These are phyloP conservation scores for Xylariaceae sp. DNA, from an alignment of 2,329 filamentous ascomycete genomes.

Conservation along the genomic window DNA sequence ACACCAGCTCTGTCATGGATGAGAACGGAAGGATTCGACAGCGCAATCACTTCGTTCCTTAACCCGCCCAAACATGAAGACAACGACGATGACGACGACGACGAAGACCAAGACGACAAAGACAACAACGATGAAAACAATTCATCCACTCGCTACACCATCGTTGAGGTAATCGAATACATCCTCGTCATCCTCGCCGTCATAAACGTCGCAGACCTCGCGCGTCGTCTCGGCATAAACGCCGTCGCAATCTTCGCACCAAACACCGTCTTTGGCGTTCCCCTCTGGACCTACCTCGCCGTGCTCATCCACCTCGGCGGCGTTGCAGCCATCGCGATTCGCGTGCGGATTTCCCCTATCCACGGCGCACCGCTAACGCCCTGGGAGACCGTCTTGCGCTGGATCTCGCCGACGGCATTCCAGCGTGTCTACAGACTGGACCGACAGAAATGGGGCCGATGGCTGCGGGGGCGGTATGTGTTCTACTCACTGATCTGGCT, in stretches of 20 bases:
- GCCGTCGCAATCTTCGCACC: constrained; percentile 27
- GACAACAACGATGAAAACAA: not conserved
- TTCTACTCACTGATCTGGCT: not conserved
- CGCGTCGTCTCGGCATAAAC: constrained; percentile 26
- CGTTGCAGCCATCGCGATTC: not conserved
- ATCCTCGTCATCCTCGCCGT: constrained; percentile 22
- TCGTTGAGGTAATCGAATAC: constrained; percentile 21
- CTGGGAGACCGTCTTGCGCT: not conserved
- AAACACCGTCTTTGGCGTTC: constrained; percentile 21
- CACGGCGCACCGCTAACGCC: too few relatives aligned
- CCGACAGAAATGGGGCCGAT: not conserved
- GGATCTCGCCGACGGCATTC: not conserved
- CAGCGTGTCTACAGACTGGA: not conserved
- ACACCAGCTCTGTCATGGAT: not conserved
- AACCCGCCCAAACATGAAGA: not conserved
- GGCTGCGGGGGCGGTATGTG: not conserved
- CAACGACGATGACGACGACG: not conserved
- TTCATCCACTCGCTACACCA: not conserved
- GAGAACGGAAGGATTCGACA: not conserved
- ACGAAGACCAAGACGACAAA: not conserved
- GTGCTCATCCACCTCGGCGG: constrained; percentile 23
- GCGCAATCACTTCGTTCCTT: not conserved
- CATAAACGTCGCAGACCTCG: constrained; percentile 25
- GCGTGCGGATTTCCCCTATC: not conserved
- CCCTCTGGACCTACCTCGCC: constrained; percentile 27